Evolutionary conservation across 148 eudicot genomes (phyloP).

Genomic region (Linanthus parryae): DNA sequence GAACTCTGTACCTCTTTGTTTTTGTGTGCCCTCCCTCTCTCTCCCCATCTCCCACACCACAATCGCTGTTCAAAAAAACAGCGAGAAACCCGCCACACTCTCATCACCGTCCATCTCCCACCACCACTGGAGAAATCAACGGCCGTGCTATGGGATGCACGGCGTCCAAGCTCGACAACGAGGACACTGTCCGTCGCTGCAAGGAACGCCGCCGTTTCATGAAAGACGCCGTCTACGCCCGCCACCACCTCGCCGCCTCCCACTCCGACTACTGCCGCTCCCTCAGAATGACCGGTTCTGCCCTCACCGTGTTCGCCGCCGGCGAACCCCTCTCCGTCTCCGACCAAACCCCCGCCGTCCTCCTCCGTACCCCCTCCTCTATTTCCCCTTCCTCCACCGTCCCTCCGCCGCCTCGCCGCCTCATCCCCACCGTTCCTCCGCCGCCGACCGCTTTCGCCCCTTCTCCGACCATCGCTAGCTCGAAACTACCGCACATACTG

Average conservation of each 20-base stretch:
- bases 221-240: constrained; percentile 78
- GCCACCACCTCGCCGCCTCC: constrained; percentile 97
- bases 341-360: constrained; percentile 65
- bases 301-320: constrained; percentile 70
- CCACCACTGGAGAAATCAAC: background rate
- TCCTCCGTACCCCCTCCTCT: constrained; percentile 35
- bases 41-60: too few relatives aligned
- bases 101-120: background rate
- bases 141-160: constrained; percentile 68
- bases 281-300: constrained; percentile 70
- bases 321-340: constrained; percentile 81
- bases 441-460: background rate
- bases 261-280: constrained; percentile 91
- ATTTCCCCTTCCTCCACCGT: constrained; percentile 5
- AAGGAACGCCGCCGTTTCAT: constrained; percentile 86
- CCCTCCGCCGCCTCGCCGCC: constrained; percentile 9
- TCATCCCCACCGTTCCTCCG: background rate
- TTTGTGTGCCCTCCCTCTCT: too few relatives aligned
- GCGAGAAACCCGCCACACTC: constrained; percentile 1
- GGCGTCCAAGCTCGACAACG: constrained; percentile 86
- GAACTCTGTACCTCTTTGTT: too few relatives aligned
- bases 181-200: constrained; percentile 97
- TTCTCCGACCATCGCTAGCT: constrained; percentile 19
- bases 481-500: constrained; percentile 44
- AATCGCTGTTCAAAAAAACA: too few relatives aligned